These are phyloP conservation scores for Cenchrus purpureus DNA, from an alignment of 176 grass and related monocot genomes.

Conservation along the genomic window DNA sequence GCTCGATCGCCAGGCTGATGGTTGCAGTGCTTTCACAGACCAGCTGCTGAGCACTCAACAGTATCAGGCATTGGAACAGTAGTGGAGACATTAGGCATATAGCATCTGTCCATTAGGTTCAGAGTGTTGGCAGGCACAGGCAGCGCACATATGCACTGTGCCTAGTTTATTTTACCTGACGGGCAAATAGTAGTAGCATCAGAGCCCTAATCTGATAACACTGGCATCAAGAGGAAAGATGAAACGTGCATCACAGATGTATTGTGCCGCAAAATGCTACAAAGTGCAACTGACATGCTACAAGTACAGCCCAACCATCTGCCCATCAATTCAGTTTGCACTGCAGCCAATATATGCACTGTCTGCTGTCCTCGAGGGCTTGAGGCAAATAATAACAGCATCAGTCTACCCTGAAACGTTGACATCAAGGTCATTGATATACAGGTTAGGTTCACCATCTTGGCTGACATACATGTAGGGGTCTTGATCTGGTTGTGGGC, in stretches of 20 bases:
- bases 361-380: background rate
- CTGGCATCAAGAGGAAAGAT: background rate
- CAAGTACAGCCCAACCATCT: too few relatives aligned
- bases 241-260: background rate
- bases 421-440: background rate
- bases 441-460: conserved; percentile 5
- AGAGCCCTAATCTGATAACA: background rate
- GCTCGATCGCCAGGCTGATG: background rate
- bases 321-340: too few relatives aligned
- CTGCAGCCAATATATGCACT: background rate
- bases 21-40: background rate
- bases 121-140: background rate
- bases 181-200: background rate
- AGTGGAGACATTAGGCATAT: background rate
- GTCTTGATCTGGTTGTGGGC: conserved; percentile 45
- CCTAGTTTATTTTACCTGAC: background rate
- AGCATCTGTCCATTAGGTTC: background rate
- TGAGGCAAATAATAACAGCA: background rate
- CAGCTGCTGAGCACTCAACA: conserved; percentile 23
- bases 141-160: background rate
- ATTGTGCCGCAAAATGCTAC: background rate
- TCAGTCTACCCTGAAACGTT: background rate
- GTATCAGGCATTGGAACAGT: background rate
- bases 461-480: conserved; percentile 46
- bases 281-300: too few relatives aligned